Evolutionary conservation across 2,329 filamentous ascomycete species (phyloP), one percentile per base, ranked within the genome.

Genomic region (Fusarium torreyae): DNA sequence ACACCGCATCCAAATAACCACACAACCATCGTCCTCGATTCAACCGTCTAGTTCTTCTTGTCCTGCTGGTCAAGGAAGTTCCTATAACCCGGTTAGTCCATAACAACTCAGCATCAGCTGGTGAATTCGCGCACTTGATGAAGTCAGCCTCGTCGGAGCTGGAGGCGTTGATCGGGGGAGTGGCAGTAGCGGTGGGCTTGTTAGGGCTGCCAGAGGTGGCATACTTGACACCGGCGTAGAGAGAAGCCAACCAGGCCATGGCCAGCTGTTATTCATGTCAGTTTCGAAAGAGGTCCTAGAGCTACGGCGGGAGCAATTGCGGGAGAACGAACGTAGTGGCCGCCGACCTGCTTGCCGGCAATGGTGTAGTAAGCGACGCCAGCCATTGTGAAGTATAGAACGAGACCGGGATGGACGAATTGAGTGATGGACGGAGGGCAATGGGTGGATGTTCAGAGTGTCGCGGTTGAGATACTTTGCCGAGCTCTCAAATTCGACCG

Each of bases 121-220:
- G 44, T 50, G 71, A 76, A 76, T 75, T 74, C 70, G 77, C 85
- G 82, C 79, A 89, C 87, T 89, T 88, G 83, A 89, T 88, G 80
- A 89, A 89, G 77, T 89, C 86, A 79, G 85, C 86, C 82, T 89
- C 87, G 77, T 89, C 87, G 74, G 86, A 83, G 81, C 83, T 88
- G 53, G 86, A 84, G 63, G 87, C 87, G 79, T 89, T 89, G 83
- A 89, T 87, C 51, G 87, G 87, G 68, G 87, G 87, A 50, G 84
- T 78, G 62, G 83, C 81, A 46, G 77, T 82, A 43, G 81, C 75
- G 63, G 82, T 79, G 49, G 78, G 72, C 69, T 80, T 80, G 70
- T 82, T 83, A 77, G 83, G 83, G 78, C 82, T 78, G 64, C 87
- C 84, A 49, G 81, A 78, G 57, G 81, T 62, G 55, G 81, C 79